Conservation (phyloP, 2,329 filamentous ascomycete genomes). For the Phoma herbarum region DNA sequence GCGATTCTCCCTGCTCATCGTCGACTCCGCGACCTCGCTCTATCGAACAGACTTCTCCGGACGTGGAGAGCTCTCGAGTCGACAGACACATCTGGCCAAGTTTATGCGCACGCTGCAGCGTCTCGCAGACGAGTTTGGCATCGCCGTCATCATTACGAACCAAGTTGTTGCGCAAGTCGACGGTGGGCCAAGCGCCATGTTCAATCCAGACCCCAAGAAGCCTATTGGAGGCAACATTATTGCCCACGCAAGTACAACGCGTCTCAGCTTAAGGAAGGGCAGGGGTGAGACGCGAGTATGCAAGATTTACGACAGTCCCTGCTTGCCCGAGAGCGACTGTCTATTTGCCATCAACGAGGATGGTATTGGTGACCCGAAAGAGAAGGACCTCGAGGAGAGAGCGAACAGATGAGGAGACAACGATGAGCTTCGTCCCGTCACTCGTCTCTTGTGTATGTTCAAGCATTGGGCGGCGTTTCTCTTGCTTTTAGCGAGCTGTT, state of each 20-base stretch:
- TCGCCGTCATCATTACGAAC: slow-evolving; percentile 98
- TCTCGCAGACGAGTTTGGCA: slow-evolving; percentile 83
- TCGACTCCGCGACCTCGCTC: slow-evolving; percentile 93
- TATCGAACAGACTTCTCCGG: slow-evolving; percentile 97
- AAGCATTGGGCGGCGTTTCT: slow-evolving; percentile 31
- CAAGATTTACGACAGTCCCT: slow-evolving; percentile 99
- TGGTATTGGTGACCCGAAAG: slow-evolving; percentile 92
- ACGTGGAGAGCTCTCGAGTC: slow-evolving; percentile 93
- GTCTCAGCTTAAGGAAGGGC: slow-evolving; percentile 94
- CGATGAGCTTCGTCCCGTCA: not conserved
- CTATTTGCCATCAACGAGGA: slow-evolving; percentile 97
- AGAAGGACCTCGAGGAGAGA: slow-evolving; percentile 88
- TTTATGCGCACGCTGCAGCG: slow-evolving; percentile 87
- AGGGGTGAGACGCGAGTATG: slow-evolving; percentile 94
- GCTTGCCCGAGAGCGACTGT: slow-evolving; percentile 94
- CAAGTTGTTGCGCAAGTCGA: slow-evolving; percentile 99
- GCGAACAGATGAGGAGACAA: slow-evolving; percentile 29
- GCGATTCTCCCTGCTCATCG: slow-evolving; percentile 91
- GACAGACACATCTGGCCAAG: slow-evolving; percentile 87
- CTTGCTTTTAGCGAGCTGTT: slow-evolving; percentile 11
- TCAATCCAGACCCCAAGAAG: slow-evolving; percentile 99
- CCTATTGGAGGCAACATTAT: slow-evolving; percentile 99
- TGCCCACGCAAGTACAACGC: slow-evolving; percentile 93
- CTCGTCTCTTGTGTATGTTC: slow-evolving; percentile 1
- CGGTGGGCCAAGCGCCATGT: slow-evolving; percentile 95